Base-by-base conservation (phyloP, 352 stramenopile genomes). In the Pythium scleroteichum region DNA sequence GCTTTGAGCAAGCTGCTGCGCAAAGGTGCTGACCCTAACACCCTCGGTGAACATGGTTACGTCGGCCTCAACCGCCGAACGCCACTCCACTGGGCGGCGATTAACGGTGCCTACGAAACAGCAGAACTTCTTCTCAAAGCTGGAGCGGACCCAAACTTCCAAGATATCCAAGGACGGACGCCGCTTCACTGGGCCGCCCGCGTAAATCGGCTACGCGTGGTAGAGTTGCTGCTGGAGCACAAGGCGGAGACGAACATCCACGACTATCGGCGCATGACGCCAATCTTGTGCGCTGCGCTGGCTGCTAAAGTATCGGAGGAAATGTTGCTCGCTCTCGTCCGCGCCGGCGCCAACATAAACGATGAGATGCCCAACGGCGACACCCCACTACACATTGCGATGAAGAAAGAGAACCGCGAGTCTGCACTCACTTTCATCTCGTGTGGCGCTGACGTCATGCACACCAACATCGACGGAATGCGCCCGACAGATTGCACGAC, bases 401-500 rank as follows among this genome's bases (percentile, higher is more conserved):
- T 93, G 70, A 90, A 92, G 38, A 71, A 67, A 44, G 76, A 87
- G 52, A 78, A 89, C 44, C 73, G 84, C 61, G 56, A 66, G 39
- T 87, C 84, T 2, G 82, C 84, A 12, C 51, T 91, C 35, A 78
- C 81, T 24, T 65, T 93, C 4, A 41, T 93, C 16, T 66, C 72
- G 12, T 76, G 73, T 16, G 82, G 84, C 22, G 82, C 68, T 27
- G 72, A 86, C 48, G 69, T 87, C 17, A 91, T 90, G 76, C 62
- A 65, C 32, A 84, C 71, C 13, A 92, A 92, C 62, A 55, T 71
- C 17, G 84, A 89, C 32, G 82, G 82, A 10, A 79, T 82, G 35
- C 85, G 82, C 13, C 79, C 85, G 1, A 71, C 92, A 17, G 85
- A 94, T 48, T 91, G 82, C 68, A 91, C 85, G n/a, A 90, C 85